These are phyloP conservation scores for Chrysanthemum seticuspe DNA, from an alignment of 129 eudicot species.

Conservation along the genomic window DNA sequence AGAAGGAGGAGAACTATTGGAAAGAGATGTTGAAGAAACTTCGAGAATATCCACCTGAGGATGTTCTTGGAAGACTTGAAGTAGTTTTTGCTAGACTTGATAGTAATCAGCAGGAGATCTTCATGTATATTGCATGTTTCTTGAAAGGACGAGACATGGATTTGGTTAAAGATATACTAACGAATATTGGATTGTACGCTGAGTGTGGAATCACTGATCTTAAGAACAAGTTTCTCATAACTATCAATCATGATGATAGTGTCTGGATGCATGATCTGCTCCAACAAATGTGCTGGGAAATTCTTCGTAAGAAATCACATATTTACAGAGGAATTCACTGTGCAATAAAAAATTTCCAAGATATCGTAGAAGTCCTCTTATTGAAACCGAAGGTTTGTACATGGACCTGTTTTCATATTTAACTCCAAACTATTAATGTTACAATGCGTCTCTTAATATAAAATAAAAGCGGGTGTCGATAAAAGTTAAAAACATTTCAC, in stretches of 20 bases:
- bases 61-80: conserved; percentile 23
- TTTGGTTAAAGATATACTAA: background rate
- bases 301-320: background rate
- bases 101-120: background rate
- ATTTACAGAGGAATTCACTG: background rate
- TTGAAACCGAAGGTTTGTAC: no score
- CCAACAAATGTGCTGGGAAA: conserved; percentile 4
- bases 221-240: conserved; percentile 5
- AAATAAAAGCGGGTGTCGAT: no score
- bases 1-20: no score
- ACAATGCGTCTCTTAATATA: no score
- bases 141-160: conserved; percentile 3
- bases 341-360: background rate
- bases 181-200: background rate
- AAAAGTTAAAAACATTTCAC: no score
- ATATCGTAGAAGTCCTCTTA: background rate
- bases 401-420: no score
- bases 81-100: conserved; percentile 14
- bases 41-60: no score
- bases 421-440: no score
- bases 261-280: conserved; percentile 15
- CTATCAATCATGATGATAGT: background rate
- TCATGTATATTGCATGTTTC: conserved; percentile 36
- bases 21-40: no score
- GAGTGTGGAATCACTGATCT: background rate